Conservation (phyloP, 225 moss, liverwort and hornwort genomes). For the Polytrichum formosum region DNA sequence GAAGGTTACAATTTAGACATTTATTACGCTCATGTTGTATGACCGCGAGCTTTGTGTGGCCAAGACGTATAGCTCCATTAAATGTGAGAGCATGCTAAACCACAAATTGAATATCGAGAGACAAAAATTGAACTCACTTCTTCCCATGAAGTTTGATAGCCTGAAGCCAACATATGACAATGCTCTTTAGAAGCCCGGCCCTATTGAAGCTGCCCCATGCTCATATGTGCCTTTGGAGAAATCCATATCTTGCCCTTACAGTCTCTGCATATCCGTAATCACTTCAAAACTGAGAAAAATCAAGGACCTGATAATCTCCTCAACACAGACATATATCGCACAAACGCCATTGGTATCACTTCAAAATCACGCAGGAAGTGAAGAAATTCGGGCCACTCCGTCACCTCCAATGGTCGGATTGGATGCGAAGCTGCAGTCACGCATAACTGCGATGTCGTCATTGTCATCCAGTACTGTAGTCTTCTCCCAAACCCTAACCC, state of each 20-base stretch:
- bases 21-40: background rate
- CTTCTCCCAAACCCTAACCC: constrained; percentile 22
- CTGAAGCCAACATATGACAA: constrained; percentile 84
- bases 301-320: too few species aligned
- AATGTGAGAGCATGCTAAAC: too few species aligned
- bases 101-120: too few species aligned
- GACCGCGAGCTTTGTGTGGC: too few species aligned
- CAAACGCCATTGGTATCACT: background rate
- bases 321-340: background rate
- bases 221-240: constrained; percentile 95
- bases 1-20: too few species aligned
- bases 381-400: constrained; percentile 61
- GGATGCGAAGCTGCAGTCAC: constrained; percentile 94
- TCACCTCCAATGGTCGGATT: constrained; percentile 92
- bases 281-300: too few species aligned
- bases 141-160: constrained; percentile 89
- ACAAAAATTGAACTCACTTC: constrained; percentile 33
- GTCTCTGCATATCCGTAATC: constrained; percentile 44
- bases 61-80: too few species aligned
- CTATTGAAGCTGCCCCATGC: constrained; percentile 74
- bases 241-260: constrained; percentile 75
- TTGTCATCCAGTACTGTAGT: constrained; percentile 32
- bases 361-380: background rate
- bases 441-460: constrained; percentile 85
- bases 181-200: constrained; percentile 80